Conservation (phyloP, 768 basidiomycete genomes). For the Collybia mongolica region DNA sequence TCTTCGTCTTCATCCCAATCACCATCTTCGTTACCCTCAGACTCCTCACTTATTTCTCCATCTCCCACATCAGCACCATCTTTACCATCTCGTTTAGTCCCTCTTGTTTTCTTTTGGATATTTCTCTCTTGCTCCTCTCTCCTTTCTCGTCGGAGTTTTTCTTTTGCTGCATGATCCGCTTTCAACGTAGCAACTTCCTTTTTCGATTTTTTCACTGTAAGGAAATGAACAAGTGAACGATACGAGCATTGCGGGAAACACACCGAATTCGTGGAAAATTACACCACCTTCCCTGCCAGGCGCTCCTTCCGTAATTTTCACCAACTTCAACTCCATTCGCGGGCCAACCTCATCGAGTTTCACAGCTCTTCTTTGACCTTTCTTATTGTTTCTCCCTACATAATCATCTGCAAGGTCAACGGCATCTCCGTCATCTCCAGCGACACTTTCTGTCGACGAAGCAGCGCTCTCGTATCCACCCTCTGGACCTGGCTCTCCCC, state of each 20-base stretch:
- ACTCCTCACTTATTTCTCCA: constrained; percentile 39
- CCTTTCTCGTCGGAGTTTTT: constrained; percentile 71
- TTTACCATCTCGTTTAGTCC: constrained; percentile 20
- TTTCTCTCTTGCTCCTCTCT: constrained; percentile 91
- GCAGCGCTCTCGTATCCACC: constrained; percentile 79
- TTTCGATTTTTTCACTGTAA: constrained; percentile 87
- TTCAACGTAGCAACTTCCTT: constrained; percentile 67
- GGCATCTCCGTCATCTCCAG: constrained; percentile 82
- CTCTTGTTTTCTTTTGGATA: constrained; percentile 77
- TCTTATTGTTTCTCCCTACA: constrained; percentile 91
- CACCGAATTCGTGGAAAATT: constrained; percentile 93
- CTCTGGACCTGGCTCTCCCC: constrained; percentile 59
- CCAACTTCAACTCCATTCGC: constrained; percentile 86
- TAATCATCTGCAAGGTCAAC: constrained; percentile 91
- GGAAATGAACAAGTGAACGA: constrained; percentile 2
- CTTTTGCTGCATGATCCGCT: constrained; percentile 75
- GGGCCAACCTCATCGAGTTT: constrained; percentile 93
- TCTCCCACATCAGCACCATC: constrained; percentile 27
- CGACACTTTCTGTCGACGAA: constrained; percentile 79
- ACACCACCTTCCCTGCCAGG: constrained; percentile 93
- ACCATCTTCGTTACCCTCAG: constrained; percentile 30
- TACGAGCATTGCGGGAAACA: constrained; percentile 26
- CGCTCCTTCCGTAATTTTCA: constrained; percentile 93
- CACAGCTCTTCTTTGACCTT: constrained; percentile 88
- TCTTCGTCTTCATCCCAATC: constrained; percentile 65